A percentile compares a stretch with the other conserved stretches of the same genome.
phyloP scores from a whole-genome alignment of 1,284 basidiomycete species.

The Caloboletus firmus region DNA sequence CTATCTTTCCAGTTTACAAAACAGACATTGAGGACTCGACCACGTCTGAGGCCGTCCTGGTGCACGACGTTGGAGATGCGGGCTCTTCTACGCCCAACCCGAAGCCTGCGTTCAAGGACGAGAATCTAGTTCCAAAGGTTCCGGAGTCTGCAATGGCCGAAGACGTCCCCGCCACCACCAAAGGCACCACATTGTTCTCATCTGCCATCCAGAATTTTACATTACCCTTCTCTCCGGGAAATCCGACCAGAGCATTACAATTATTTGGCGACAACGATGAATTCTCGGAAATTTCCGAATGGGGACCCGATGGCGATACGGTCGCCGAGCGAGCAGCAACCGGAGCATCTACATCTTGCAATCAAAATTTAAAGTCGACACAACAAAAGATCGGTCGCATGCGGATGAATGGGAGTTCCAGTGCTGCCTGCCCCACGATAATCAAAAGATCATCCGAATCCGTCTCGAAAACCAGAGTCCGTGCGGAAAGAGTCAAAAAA shows the following conservation, averaged over 20 bases:
- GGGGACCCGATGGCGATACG: slow-evolving; percentile 11
- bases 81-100: not conserved
- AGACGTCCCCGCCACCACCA: not conserved
- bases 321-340: not conserved
- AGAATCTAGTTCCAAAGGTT: not conserved
- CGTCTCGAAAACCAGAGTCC: not conserved
- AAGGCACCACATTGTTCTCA: not conserved
- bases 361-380: not conserved
- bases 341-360: not conserved
- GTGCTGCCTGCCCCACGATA: not conserved
- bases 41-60: not conserved
- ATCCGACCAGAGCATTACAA: not conserved
- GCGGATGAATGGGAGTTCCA: not conserved
- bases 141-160: not conserved
- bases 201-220: not conserved
- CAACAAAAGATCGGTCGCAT: slow-evolving; percentile 1
- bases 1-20: slow-evolving; percentile 27
- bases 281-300: slow-evolving; percentile 34
- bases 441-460: not conserved
- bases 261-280: slow-evolving; percentile 12
- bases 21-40: slow-evolving; percentile 25
- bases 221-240: not conserved
- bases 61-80: not conserved
- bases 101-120: not conserved
- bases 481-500: not conserved